Conservation (phyloP, 352 stramenopile species). For the Pythium chondricola region DNA sequence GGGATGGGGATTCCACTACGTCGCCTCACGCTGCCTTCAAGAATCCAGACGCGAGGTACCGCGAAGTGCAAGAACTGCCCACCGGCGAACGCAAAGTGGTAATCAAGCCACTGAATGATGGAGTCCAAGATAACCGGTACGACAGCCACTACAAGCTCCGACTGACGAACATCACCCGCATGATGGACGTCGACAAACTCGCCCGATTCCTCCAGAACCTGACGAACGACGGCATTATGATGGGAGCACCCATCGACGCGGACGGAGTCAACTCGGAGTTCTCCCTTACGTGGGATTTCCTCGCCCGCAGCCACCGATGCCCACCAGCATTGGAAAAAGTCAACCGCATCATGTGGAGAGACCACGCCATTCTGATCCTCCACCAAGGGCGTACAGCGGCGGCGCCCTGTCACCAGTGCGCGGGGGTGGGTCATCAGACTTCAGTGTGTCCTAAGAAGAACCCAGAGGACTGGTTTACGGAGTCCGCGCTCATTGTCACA, state of each 20-base stretch:
- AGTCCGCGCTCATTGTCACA: neutral
- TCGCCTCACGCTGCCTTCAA: neutral
- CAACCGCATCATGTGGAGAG: constrained; percentile 5
- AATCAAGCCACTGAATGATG: neutral
- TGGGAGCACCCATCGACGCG: neutral
- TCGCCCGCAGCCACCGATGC: neutral
- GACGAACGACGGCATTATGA: neutral
- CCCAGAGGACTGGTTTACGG: neutral
- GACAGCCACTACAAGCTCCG: neutral
- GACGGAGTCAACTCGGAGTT: constrained; percentile 1
- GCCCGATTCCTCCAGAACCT: neutral
- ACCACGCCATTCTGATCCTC: neutral
- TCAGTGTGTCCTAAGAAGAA: neutral
- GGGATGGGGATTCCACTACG: constrained; percentile 1
- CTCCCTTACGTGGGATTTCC: constrained; percentile 3
- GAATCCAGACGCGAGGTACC: neutral
- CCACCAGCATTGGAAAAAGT: neutral
- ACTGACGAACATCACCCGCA: neutral
- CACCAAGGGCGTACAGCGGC: neutral
- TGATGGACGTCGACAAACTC: neutral
- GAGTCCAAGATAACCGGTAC: constrained; percentile 1
- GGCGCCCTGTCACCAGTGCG: constrained; percentile 3
- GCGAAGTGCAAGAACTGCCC: neutral
- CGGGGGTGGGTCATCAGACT: neutral
- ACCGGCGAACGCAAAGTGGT: neutral